A percentile compares a stretch with the other conserved stretches of the same genome.
These are phyloP conservation scores for Adansonia digitata DNA, from an alignment of 345 rosid species.

Conservation along the genomic window DNA sequence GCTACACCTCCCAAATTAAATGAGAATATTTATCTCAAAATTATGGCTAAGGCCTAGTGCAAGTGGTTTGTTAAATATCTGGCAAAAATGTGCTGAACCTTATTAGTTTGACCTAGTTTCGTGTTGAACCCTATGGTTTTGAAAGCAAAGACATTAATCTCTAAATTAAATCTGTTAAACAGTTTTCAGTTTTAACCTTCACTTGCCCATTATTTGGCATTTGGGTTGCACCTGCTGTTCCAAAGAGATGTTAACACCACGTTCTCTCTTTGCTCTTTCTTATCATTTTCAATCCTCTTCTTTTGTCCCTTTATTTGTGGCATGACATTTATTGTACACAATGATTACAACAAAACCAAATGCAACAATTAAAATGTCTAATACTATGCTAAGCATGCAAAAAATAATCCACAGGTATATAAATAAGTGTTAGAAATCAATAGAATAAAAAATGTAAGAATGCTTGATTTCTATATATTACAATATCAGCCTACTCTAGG, in stretches of 20 bases:
- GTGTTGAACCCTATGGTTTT: background rate
- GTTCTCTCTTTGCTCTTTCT: background rate
- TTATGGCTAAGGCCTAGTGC: background rate
- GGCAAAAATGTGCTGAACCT: background rate
- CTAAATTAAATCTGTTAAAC: background rate
- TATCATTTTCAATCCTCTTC: background rate
- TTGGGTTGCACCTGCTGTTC: background rate
- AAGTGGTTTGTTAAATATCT: background rate
- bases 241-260: background rate
- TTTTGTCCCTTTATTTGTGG: background rate
- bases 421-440: too few relatives aligned
- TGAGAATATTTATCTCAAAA: background rate
- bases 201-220: background rate
- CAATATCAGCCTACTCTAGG: too few relatives aligned
- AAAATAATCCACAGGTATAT: background rate
- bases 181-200: background rate
- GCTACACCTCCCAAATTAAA: background rate
- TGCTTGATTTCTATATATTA: too few relatives aligned
- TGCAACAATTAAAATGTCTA: background rate
- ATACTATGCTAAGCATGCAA: background rate
- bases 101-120: background rate
- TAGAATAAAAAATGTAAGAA: too few relatives aligned
- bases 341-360: conserved; percentile 1
- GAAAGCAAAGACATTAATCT: background rate
- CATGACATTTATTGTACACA: background rate